phyloP scores from a whole-genome alignment of 371 early-diverging fungal genomes.

The Mucor plumbeus region DNA sequence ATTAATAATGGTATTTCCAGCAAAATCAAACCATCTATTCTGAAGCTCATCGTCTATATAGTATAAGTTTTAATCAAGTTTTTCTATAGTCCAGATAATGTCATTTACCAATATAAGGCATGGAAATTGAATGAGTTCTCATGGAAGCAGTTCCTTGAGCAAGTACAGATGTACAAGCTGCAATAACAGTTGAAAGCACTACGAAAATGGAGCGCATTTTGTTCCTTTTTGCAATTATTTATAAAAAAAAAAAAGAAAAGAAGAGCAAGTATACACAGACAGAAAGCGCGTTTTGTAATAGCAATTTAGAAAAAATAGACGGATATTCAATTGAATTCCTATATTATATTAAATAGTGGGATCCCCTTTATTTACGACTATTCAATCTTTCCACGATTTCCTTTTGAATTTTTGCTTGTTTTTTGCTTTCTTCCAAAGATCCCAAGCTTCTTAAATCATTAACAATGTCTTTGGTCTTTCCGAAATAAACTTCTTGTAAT shows the following conservation, averaged over 20 bases:
- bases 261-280: conserved; percentile 5
- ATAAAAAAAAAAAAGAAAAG: conserved; percentile 10
- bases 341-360: background rate
- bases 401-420: conserved; percentile 72
- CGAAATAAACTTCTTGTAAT: conserved; percentile 96
- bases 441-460: conserved; percentile 87
- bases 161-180: conserved; percentile 28
- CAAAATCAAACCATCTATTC: conserved; percentile 78
- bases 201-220: conserved; percentile 32
- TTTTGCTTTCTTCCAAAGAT: conserved; percentile 69
- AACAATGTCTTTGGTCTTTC: conserved; percentile 95
- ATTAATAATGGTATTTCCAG: conserved; percentile 73
- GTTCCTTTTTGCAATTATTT: background rate
- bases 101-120: conserved; percentile 72
- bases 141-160: conserved; percentile 46
- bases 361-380: conserved; percentile 33
- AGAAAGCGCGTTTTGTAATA: conserved; percentile 14
- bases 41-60: conserved; percentile 66
- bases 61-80: background rate
- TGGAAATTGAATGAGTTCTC: conserved; percentile 68
- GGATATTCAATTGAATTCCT: background rate
- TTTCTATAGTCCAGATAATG: too few relatives aligned
- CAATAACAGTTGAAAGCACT: conserved; percentile 27
- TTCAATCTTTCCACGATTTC: conserved; percentile 73
- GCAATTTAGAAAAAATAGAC: background rate